A percentile compares a stretch with the other conserved stretches of the same genome.
Conservation (phyloP, 1,284 basidiomycete genomes). For the Taiwanofungus camphoratus region DNA sequence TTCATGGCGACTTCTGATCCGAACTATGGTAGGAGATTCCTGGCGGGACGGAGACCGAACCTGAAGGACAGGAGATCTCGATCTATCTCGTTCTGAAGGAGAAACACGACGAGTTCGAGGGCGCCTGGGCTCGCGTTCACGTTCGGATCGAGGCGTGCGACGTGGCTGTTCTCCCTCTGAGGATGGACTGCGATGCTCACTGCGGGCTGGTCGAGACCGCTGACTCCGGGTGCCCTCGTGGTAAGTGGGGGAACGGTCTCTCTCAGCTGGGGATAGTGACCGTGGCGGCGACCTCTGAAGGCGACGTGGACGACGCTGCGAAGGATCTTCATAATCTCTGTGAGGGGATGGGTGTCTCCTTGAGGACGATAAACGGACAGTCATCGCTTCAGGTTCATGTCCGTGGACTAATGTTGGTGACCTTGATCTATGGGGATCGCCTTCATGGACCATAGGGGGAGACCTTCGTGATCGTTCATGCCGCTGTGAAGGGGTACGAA, state of each 20-base stretch:
- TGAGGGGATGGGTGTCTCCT: not conserved
- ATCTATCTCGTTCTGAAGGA: too few species aligned
- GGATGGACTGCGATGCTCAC: not conserved
- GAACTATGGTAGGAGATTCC: not conserved
- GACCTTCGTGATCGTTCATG: too few species aligned
- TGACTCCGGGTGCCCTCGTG: not conserved
- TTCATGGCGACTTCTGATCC: not conserved
- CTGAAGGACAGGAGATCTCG: not conserved
- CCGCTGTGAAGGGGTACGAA: not conserved
- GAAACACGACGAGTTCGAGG: not conserved
- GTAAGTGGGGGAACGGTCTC: not conserved
- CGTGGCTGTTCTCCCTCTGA: too few species aligned
- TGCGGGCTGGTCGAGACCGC: constrained; percentile 1
- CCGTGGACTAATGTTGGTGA: not conserved
- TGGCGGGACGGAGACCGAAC: constrained; percentile 10
- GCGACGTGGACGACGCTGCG: too few species aligned
- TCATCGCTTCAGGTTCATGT: too few species aligned
- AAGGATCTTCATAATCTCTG: not conserved
- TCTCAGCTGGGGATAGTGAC: too few species aligned
- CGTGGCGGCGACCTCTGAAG: too few species aligned
- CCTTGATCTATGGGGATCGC: not conserved
- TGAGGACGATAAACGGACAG: not conserved
- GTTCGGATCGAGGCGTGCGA: not conserved
- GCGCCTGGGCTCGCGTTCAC: not conserved
- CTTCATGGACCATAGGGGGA: too few species aligned